These are phyloP conservation scores for Mycena filopes DNA, from an alignment of 768 basidiomycete genomes.

Conservation along the genomic window DNA sequence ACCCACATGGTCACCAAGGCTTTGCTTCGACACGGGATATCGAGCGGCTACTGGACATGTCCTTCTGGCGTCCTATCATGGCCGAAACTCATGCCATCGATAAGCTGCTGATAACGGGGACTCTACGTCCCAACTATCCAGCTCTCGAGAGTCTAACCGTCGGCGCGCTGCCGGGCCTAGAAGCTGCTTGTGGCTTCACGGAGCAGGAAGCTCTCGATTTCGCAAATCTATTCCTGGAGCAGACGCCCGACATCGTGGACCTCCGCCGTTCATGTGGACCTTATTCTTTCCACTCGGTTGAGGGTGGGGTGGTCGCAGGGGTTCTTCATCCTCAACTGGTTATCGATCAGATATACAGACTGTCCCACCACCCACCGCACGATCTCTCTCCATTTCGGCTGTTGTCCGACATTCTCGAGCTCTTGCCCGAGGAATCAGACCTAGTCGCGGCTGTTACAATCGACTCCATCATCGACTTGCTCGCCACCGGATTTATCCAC, in stretches of 20 bases:
- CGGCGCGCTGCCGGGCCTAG: background rate
- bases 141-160: background rate
- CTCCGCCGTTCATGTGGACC: slow-evolving; percentile 9
- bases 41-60: slow-evolving; percentile 7
- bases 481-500: slow-evolving; percentile 13
- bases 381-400: background rate
- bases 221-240: background rate
- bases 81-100: slow-evolving; percentile 17
- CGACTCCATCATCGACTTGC: slow-evolving; percentile 17
- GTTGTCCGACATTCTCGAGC: slow-evolving; percentile 2
- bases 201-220: slow-evolving; percentile 16
- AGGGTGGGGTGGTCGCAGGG: background rate
- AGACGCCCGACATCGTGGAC: background rate
- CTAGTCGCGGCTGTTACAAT: background rate
- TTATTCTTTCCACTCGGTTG: slow-evolving; percentile 1
- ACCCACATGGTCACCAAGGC: background rate
- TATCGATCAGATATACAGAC: background rate
- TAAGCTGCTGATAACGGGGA: slow-evolving; percentile 24
- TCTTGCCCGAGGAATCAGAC: slow-evolving; percentile 3
- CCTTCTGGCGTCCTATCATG: slow-evolving; percentile 12
- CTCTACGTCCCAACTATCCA: background rate
- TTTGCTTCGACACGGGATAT: background rate
- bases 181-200: slow-evolving; percentile 21
- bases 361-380: background rate
- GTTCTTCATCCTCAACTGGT: slow-evolving; percentile 13